These are phyloP conservation scores for Trifolium repens DNA, from an alignment of 306 rosid species.

Conservation along the genomic window DNA sequence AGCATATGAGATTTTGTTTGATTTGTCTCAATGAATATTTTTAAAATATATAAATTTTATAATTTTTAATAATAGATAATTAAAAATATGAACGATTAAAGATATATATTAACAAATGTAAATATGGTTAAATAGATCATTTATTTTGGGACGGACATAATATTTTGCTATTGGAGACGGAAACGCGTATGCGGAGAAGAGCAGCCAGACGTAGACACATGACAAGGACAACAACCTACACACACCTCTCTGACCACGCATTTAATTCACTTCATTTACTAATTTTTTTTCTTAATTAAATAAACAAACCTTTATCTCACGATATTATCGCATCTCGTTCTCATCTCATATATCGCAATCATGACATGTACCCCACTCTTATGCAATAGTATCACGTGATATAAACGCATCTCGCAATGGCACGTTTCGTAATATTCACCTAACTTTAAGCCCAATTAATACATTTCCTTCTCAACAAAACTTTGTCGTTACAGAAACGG, in stretches of 20 bases:
- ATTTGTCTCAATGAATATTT: too few species aligned
- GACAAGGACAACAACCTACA: conserved; percentile 53
- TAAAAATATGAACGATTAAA: too few species aligned
- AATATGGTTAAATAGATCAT: too few species aligned
- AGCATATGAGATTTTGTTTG: too few species aligned
- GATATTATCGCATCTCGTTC: neutral
- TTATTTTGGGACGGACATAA: too few species aligned
- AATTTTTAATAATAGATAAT: too few species aligned
- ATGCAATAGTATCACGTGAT: conserved; percentile 56
- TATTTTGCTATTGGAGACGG: too few species aligned
- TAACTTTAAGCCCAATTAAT: conserved; percentile 39
- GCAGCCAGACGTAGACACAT: conserved; percentile 41
- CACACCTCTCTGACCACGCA: conserved; percentile 43
- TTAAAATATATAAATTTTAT: too few species aligned
- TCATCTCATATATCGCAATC: conserved; percentile 51
- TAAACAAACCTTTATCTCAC: conserved; percentile 2
- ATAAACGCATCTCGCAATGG: conserved; percentile 62
- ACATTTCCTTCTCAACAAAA: conserved; percentile 34
- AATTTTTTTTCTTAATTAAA: neutral
- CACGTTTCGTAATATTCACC: conserved; percentile 45
- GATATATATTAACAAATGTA: too few species aligned
- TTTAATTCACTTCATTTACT: conserved; percentile 37
- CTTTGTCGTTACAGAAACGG: conserved; percentile 62
- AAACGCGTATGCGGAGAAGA: conserved; percentile 21
- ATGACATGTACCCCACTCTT: conserved; percentile 14